Evolutionary conservation across 2,329 filamentous ascomycete genomes (phyloP), one percentile per base, ranked within the genome.

Genomic region (Fusarium domesticum): DNA sequence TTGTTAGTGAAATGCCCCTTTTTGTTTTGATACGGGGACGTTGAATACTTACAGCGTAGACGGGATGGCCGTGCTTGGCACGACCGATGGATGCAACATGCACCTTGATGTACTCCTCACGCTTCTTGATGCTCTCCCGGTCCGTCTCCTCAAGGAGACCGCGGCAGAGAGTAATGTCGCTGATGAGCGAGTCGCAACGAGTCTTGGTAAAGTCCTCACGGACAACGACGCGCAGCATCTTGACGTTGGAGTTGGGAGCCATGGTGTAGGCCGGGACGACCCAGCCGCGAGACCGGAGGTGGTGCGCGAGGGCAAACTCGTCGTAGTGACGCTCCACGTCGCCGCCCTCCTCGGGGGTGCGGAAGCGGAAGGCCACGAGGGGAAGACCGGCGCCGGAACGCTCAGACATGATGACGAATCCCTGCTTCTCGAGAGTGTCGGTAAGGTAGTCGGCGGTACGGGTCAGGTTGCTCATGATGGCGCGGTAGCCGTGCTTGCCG

Each of bases 231-330:
- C 92, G 84, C 74, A 96, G 82, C 79, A 97, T 85, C 77, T 96
- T 95, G 62, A 96, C 76, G 53, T 83, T 74, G 15, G 88, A 90
- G 64, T 95, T 78, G 15, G 91, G 91, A 1, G 92, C 92, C 92
- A 96, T 96, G 31, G 91, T 97, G 71, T 97, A 97, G 0, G 92
- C 92, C 0, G 92, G 92, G 0, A 96, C 88, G 20, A 96, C 86
- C 92, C 92, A 97, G 34, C 89, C 88, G 25, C 90, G 81, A 53
- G 88, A 83, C 39, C 92, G 85, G 18, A 96, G 80, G 67, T 90
- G 86, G 64, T 95, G 90, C 1, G 92, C 91, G 32, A 90, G 71
- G 1, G 85, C 78, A 49, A 90, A 91, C 67, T 91, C 86, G 60
- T 89, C 85, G 58, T 80, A 89, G 40, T 75, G 68, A 18, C 76